Percentiles rank a stretch among this genome's conserved stretches.
phyloP scores from a whole-genome alignment of 1,284 basidiomycete genomes.

The Malassezia restricta region DNA sequence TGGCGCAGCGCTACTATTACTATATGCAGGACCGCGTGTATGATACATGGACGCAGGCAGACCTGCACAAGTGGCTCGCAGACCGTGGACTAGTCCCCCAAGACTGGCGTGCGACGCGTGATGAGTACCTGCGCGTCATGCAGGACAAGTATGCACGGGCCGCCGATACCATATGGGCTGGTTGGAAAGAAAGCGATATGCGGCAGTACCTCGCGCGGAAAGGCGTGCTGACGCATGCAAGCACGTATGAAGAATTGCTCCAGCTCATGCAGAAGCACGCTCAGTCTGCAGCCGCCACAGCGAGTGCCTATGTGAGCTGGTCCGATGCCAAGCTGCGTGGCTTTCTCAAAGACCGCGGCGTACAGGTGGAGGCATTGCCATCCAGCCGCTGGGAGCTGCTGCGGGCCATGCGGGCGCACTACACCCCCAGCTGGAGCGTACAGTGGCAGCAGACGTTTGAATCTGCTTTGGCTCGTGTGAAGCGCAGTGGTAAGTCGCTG shows the following conservation, averaged over 20 bases:
- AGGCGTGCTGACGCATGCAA: conserved; percentile 28
- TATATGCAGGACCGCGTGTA: conserved; percentile 29
- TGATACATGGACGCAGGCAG: conserved; percentile 35
- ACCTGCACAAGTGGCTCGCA: conserved; percentile 35
- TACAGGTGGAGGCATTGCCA: conserved; percentile 26
- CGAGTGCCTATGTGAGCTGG: conserved; percentile 37
- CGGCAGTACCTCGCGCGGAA: conserved; percentile 33
- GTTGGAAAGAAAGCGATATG: conserved; percentile 39
- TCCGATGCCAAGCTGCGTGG: conserved; percentile 34
- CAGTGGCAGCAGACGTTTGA: background rate
- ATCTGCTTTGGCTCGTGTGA: background rate
- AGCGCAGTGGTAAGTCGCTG: conserved; percentile 5
- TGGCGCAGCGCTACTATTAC: conserved; percentile 41
- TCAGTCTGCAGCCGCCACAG: conserved; percentile 19
- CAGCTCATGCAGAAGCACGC: conserved; percentile 30
- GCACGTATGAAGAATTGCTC: conserved; percentile 31
- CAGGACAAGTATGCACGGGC: conserved; percentile 28
- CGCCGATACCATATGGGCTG: conserved; percentile 24
- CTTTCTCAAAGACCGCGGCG: conserved; percentile 30
- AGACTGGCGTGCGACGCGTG: conserved; percentile 28
- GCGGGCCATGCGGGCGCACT: conserved; percentile 39
- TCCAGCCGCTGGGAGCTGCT: conserved; percentile 35
- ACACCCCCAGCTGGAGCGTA: conserved; percentile 17
- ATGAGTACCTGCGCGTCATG: conserved; percentile 28
- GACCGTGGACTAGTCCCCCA: conserved; percentile 33